These are phyloP conservation scores for Fraxinus pennsylvanica DNA, from an alignment of 257 asterid genomes.

Conservation along the genomic window DNA sequence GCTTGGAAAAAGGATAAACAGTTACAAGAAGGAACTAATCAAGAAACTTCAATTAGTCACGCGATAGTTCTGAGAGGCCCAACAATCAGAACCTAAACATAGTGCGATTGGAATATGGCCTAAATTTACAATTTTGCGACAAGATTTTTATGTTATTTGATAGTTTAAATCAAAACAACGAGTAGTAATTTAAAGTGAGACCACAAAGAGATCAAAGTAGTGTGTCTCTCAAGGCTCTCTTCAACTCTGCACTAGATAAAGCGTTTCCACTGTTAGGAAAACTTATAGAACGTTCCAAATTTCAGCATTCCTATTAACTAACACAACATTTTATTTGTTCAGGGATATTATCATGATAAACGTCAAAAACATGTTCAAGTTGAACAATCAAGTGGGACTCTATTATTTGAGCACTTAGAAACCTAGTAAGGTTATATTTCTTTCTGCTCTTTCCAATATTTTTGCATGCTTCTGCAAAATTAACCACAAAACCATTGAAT, in stretches of 20 bases:
- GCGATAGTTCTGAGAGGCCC: neutral
- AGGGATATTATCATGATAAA: conserved; percentile 8
- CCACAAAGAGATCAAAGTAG: neutral
- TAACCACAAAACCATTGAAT: neutral
- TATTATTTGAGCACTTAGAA: conserved; percentile 5
- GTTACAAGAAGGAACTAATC: neutral
- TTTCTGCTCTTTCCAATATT: conserved; percentile 25
- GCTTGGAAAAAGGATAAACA: neutral
- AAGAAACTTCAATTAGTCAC: neutral
- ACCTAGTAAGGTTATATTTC: conserved; percentile 6
- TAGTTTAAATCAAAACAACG: neutral
- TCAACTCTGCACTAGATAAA: neutral
- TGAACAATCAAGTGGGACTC: neutral
- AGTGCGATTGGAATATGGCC: neutral
- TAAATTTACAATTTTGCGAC: neutral
- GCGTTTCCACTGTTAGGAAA: neutral
- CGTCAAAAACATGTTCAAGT: conserved; percentile 12
- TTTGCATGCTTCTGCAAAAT: conserved; percentile 12
- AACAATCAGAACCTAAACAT: neutral
- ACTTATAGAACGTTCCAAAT: conserved; percentile 3
- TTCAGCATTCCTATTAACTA: neutral
- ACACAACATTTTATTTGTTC: neutral
- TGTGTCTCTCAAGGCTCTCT: neutral
- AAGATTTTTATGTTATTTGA: neutral
- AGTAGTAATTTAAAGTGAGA: neutral